A percentile compares a stretch with the other conserved stretches of the same genome.
These are phyloP conservation scores for Zymoseptoria tritici DNA, from an alignment of 2,329 filamentous ascomycete genomes.

Conservation along the genomic window DNA sequence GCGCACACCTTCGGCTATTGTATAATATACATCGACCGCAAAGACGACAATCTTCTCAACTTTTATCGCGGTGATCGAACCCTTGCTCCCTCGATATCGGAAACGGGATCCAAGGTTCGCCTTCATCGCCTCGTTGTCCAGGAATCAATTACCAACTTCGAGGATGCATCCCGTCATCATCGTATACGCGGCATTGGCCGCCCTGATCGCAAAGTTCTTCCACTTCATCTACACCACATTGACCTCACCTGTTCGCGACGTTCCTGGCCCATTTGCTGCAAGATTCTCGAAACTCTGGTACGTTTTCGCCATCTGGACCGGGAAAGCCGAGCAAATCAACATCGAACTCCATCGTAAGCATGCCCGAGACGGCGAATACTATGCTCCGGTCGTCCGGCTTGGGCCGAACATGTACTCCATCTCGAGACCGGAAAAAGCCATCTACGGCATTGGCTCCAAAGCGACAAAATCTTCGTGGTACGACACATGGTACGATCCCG, in stretches of 20 bases:
- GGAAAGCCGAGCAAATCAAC: constrained; percentile 16
- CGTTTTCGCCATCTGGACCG: constrained; percentile 14
- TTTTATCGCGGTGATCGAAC: not conserved
- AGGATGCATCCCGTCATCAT: not conserved
- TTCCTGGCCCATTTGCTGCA: constrained; percentile 18
- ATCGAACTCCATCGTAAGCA: constrained; percentile 18
- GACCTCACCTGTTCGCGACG: constrained; percentile 10
- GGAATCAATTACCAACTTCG: not conserved
- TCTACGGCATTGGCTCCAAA: constrained; percentile 18
- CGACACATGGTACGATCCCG: constrained; percentile 11
- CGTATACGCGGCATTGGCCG: not conserved
- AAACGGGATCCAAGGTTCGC: not conserved
- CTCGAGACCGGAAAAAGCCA: constrained; percentile 9
- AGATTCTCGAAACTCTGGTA: constrained; percentile 20
- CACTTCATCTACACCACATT: constrained; percentile 4
- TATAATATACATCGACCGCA: not conserved
- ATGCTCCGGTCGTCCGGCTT: constrained; percentile 17
- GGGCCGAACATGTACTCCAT: constrained; percentile 19
- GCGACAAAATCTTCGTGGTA: constrained; percentile 22
- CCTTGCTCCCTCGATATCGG: no score
- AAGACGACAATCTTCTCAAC: not conserved
- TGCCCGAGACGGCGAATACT: constrained; percentile 10
- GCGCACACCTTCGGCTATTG: not conserved
- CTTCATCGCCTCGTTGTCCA: not conserved
- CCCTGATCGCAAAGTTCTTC: not conserved